These are phyloP conservation scores for Thelephora aurantiotincta DNA, from an alignment of 768 basidiomycete genomes.

Conservation along the genomic window DNA sequence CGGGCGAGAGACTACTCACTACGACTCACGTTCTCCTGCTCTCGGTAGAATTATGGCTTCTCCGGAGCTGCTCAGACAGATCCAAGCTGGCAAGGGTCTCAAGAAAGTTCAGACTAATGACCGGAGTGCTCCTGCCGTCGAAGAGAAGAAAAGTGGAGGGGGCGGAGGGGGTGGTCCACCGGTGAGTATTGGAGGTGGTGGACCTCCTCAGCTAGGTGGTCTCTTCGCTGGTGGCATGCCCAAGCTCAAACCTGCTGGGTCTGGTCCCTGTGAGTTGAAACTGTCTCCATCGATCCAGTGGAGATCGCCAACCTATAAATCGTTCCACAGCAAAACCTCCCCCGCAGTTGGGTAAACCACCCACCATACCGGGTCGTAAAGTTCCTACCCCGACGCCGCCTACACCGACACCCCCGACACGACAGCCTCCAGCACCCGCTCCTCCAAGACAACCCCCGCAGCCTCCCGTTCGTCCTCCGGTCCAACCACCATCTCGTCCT, in stretches of 20 bases:
- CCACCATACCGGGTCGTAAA: constrained; percentile 42
- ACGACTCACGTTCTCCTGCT: not conserved
- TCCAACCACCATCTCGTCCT: constrained; percentile 20
- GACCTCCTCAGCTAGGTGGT: constrained; percentile 69
- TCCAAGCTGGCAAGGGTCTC: constrained; percentile 69
- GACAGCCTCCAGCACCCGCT: constrained; percentile 17
- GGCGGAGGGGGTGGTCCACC: constrained; percentile 12
- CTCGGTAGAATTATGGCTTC: constrained; percentile 40
- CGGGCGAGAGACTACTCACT: not conserved
- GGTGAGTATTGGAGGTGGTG: constrained; percentile 21
- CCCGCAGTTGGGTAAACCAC: constrained; percentile 45
- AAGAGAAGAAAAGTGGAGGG: constrained; percentile 24
- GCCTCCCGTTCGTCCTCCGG: constrained; percentile 18
- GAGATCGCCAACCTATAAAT: constrained; percentile 1
- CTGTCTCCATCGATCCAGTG: constrained; percentile 4
- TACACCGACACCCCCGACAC: constrained; percentile 20
- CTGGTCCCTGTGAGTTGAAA: constrained; percentile 32
- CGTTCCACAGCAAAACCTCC: constrained; percentile 40
- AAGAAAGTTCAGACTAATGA: constrained; percentile 80
- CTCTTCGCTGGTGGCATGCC: constrained; percentile 90
- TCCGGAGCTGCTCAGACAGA: constrained; percentile 62
- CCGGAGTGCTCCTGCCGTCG: constrained; percentile 54
- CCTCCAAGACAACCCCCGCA: constrained; percentile 21
- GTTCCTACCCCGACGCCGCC: constrained; percentile 23
- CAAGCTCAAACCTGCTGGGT: constrained; percentile 72